Percentiles rank a stretch among this genome's conserved stretches.
Evolutionary conservation across 1,139 yeast species (phyloP).

Genomic region (Debaryomyces singareniensis): DNA sequence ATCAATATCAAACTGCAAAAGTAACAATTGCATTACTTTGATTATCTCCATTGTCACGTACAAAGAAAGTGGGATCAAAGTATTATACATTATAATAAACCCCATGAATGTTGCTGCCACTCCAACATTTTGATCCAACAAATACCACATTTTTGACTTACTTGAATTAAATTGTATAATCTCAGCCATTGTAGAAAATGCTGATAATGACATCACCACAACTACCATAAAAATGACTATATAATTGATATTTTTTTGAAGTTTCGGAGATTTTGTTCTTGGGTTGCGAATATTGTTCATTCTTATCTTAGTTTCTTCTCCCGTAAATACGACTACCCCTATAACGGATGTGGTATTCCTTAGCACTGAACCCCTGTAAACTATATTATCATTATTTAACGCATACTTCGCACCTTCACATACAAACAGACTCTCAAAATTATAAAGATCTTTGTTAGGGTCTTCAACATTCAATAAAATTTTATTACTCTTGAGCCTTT

Average conservation of each 20-base stretch:
- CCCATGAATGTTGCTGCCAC: constrained; percentile 90
- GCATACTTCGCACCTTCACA: constrained; percentile 37
- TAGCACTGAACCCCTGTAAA: constrained; percentile 82
- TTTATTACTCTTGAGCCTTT: constrained; percentile 44
- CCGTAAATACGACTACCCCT: constrained; percentile 86
- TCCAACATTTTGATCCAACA: constrained; percentile 70
- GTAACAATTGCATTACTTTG: constrained; percentile 74
- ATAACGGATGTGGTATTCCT: constrained; percentile 71
- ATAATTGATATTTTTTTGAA: constrained; percentile 74
- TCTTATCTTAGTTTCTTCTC: constrained; percentile 92
- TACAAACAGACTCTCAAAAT: constrained; percentile 65
- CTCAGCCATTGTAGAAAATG: constrained; percentile 80
- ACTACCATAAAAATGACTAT: constrained; percentile 85
- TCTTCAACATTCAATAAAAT: constrained; percentile 71
- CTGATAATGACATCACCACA: constrained; percentile 67
- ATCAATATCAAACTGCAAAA: constrained; percentile 86
- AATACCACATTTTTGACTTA: constrained; percentile 64
- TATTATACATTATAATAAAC: constrained; percentile 93
- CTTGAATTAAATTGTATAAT: constrained; percentile 42
- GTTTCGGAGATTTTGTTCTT: constrained; percentile 86
- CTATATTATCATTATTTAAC: constrained; percentile 70
- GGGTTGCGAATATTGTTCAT: constrained; percentile 92
- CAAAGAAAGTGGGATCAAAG: constrained; percentile 88
- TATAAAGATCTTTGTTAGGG: constrained; percentile 86
- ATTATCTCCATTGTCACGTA: constrained; percentile 97